Evolutionary conservation across 768 basidiomycete species (phyloP), one percentile per base, ranked within the genome.

Genomic region (Rhodotorula taiwanensis): DNA sequence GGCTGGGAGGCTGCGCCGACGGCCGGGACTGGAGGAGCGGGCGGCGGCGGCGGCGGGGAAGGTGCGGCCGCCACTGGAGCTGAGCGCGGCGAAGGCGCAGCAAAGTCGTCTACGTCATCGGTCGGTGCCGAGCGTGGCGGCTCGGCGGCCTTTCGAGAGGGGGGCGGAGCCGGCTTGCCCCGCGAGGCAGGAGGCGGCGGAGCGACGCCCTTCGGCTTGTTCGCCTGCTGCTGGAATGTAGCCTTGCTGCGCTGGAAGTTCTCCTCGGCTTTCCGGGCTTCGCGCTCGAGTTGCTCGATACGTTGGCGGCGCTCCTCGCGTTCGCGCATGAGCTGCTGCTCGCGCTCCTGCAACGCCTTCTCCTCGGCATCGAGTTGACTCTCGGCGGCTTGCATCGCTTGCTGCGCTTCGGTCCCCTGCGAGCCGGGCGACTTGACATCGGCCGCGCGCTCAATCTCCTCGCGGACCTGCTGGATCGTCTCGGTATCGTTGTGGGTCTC

Each of bases 331-430:
- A 91, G 72, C 5, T 81, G 82, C 62, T 82, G 86, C 74, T 91
- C 87, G 18, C 86, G 82, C 18, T 80, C 82, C 57, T 80, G 81
- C 15, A 95, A 73, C 21, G 77, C 80, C 48, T 81, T 83, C 64
- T 95, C 93, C 74, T 91, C 89, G 0, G 83, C 83, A 68, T 94
- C 90, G 48, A 85, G 80, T 60, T 80, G 77, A 4, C 60, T 66
- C n/a, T 71, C 56, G 27, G 71, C 72, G 45, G 78, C 73, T 7
- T 73, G 52, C 45, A 78, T 75, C 20, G 77, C 80, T 8, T 67
- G 44, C 11, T 74, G 41, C 13, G 59, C 20, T 31, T 51, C 52
- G 44, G 23, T 33, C 0, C 36, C 48, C 28, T 30, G 28, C 15
- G 36, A 9, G 25, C 49, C 31, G 21, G 30, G 49, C 25, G 20